Evolutionary conservation across 1,284 basidiomycete species (phyloP).

Genomic region (Coniferiporia sulphurascens): DNA sequence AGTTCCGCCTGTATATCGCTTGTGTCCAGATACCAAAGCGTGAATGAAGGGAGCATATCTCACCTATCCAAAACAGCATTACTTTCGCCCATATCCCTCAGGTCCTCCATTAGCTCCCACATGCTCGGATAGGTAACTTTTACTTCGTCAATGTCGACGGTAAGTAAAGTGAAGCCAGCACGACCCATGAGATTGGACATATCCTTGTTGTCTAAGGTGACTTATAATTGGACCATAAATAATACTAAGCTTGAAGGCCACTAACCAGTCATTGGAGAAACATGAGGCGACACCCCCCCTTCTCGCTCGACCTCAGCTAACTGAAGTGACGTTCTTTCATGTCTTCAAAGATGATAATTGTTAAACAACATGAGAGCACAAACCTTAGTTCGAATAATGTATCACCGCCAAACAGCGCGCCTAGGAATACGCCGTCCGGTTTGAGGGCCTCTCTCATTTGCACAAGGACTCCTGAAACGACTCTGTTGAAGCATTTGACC

Average conservation of each 20-base stretch:
- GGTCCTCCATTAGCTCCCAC: slow-evolving; percentile 93
- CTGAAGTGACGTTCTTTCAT: slow-evolving; percentile 72
- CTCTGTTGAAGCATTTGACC: slow-evolving; percentile 1
- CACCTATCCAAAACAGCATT: slow-evolving; percentile 87
- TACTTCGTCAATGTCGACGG: slow-evolving; percentile 95
- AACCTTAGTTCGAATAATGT: slow-evolving; percentile 93
- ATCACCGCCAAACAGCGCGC: slow-evolving; percentile 93
- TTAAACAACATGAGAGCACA: background rate
- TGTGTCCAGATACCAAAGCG: background rate
- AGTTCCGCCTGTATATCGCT: slow-evolving; percentile 45
- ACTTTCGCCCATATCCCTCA: slow-evolving; percentile 94
- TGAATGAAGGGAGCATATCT: slow-evolving; percentile 19
- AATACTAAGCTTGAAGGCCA: slow-evolving; percentile 7
- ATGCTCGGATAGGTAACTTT: slow-evolving; percentile 90
- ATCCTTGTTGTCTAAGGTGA: slow-evolving; percentile 74
- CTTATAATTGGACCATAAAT: background rate
- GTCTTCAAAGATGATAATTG: background rate
- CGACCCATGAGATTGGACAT: slow-evolving; percentile 88
- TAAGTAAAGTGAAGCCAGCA: slow-evolving; percentile 91
- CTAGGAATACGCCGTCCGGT: slow-evolving; percentile 94
- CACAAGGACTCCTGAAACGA: slow-evolving; percentile 71
- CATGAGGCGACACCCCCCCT: slow-evolving; percentile 91
- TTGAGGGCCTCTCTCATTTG: slow-evolving; percentile 85
- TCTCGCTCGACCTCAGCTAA: slow-evolving; percentile 92
- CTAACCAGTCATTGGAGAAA: slow-evolving; percentile 96